Percentiles rank a stretch among this genome's conserved stretches.
These are phyloP conservation scores for Blastocystis sp. DNA, from an alignment of 352 stramenopile species.

Conservation along the genomic window DNA sequence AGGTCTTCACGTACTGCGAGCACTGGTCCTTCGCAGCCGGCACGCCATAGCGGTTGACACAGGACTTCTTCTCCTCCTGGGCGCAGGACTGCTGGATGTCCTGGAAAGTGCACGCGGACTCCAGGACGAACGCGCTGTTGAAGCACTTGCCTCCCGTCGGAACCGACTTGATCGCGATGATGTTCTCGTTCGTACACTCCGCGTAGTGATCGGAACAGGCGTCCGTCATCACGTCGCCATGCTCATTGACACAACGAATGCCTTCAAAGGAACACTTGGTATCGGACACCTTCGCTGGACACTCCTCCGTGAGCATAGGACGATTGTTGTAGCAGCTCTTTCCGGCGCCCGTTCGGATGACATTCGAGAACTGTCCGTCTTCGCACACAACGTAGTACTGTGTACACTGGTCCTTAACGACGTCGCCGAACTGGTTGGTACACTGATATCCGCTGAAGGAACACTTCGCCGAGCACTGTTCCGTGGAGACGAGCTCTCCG, in stretches of 20 bases:
- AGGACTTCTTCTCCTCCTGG: neutral
- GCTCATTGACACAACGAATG: slow-evolving; percentile 19
- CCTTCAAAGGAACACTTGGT: neutral
- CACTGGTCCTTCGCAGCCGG: neutral
- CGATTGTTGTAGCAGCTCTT: slow-evolving; percentile 16
- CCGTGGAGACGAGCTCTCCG: slow-evolving; percentile 16
- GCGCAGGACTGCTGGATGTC: neutral
- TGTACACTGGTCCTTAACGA: slow-evolving; percentile 15
- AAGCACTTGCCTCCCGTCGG: slow-evolving; percentile 13
- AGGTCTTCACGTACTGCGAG: neutral
- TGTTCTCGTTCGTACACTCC: neutral
- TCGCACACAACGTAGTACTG: slow-evolving; percentile 40
- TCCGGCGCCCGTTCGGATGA: neutral
- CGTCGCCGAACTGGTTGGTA: neutral
- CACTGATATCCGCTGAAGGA: slow-evolving; percentile 43
- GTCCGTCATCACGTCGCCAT: neutral
- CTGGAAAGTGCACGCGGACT: neutral
- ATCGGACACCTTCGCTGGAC: neutral
- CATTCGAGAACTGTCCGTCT: neutral
- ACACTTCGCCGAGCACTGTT: neutral
- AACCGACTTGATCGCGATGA: neutral
- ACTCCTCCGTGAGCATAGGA: neutral
- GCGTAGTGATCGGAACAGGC: slow-evolving; percentile 38
- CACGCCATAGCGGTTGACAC: slow-evolving; percentile 11
- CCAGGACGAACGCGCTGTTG: slow-evolving; percentile 16